Evolutionary conservation across 2,329 filamentous ascomycete species (phyloP).

Genomic region (Dothiorella sarmentorum): DNA sequence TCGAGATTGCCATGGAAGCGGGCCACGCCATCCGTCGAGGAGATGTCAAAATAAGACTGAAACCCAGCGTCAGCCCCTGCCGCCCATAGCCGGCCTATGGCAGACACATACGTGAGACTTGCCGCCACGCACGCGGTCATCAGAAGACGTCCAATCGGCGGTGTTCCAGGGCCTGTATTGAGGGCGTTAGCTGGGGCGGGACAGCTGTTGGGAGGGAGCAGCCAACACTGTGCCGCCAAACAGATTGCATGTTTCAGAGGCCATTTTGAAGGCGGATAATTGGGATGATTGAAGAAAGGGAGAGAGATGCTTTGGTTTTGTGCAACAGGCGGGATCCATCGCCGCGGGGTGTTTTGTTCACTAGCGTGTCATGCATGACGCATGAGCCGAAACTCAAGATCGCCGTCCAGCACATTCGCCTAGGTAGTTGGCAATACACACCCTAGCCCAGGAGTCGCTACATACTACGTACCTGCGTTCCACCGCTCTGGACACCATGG

Average conservation of each 20-base stretch:
- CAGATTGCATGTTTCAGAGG: not conserved
- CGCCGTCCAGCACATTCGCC: slow-evolving; percentile 8
- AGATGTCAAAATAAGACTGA: slow-evolving; percentile 48
- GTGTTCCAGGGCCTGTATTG: slow-evolving; percentile 54
- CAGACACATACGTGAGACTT: slow-evolving; percentile 50
- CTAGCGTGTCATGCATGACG: slow-evolving; percentile 15
- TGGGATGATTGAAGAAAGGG: not conserved
- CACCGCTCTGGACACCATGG: not conserved
- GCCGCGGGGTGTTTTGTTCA: not conserved
- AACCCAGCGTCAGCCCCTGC: not conserved
- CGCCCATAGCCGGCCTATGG: not conserved
- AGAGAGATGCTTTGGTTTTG: not conserved
- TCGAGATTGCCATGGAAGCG: slow-evolving; percentile 68
- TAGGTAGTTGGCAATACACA: not conserved
- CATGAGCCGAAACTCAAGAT: slow-evolving; percentile 2
- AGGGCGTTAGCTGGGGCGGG: not conserved
- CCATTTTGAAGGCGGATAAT: not conserved
- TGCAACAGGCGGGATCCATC: not conserved
- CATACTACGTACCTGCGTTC: not conserved
- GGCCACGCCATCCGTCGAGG: slow-evolving; percentile 37
- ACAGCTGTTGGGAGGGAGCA: not conserved
- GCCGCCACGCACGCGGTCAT: slow-evolving; percentile 76
- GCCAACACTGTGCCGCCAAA: slow-evolving; percentile 12
- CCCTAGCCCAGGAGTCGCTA: not conserved
- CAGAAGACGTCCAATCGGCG: slow-evolving; percentile 63